A percentile compares a stretch with the other conserved stretches of the same genome.
phyloP scores from a whole-genome alignment of 768 basidiomycete genomes.

The Kwoniella sp. region DNA sequence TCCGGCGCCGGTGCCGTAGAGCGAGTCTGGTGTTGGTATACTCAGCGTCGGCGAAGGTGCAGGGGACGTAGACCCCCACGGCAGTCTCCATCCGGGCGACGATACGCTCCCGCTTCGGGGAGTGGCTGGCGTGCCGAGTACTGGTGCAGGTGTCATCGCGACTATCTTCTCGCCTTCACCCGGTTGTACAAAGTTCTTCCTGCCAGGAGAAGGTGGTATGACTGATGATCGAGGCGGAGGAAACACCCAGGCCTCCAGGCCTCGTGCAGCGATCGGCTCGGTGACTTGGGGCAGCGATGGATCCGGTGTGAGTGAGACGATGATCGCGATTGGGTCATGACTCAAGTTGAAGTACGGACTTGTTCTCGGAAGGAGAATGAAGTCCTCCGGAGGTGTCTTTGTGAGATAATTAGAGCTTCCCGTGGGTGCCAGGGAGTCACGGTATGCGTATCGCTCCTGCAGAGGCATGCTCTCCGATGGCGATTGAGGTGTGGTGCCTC shows the following conservation, averaged over 20 bases:
- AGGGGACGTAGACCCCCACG: constrained; percentile 43
- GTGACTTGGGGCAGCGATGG: constrained; percentile 39
- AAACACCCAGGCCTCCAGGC: constrained; percentile 69
- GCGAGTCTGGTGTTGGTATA: constrained; percentile 41
- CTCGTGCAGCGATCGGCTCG: constrained; percentile 58
- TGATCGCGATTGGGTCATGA: constrained; percentile 70
- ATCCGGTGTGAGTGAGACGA: constrained; percentile 65
- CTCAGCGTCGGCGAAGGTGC: constrained; percentile 32
- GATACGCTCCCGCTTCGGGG: constrained; percentile 24
- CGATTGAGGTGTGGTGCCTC: constrained; percentile 35
- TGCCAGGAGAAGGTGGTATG: constrained; percentile 46
- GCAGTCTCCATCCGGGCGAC: constrained; percentile 45
- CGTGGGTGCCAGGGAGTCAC: constrained; percentile 60
- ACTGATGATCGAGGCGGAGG: constrained; percentile 63
- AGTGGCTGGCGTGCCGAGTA: constrained; percentile 21
- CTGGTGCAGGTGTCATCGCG: constrained; percentile 54
- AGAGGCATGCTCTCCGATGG: constrained; percentile 55
- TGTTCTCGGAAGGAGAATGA: constrained; percentile 69
- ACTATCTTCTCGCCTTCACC: constrained; percentile 50
- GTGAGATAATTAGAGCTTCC: constrained; percentile 66
- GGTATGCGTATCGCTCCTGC: constrained; percentile 67
- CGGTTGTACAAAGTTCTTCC: constrained; percentile 50
- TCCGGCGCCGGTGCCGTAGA: constrained; percentile 15
- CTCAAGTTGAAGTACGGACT: constrained; percentile 70
- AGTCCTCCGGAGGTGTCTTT: constrained; percentile 70